Conservation (phyloP, 2,329 filamentous ascomycete genomes). For the Hypoxylon sp. region DNA sequence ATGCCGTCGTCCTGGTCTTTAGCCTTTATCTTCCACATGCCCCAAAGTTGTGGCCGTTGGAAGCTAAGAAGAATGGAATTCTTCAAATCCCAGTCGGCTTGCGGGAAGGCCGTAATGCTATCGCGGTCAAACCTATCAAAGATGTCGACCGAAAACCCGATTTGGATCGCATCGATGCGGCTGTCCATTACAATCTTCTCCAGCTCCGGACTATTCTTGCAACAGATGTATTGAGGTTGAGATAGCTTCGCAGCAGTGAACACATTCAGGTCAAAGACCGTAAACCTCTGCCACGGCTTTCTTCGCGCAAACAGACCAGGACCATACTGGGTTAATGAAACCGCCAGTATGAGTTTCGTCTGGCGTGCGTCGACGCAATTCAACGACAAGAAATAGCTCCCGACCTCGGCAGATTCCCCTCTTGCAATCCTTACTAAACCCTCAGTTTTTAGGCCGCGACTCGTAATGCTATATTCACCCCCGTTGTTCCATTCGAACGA, state of each 20-base stretch:
- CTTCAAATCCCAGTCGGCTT: conserved; percentile 43
- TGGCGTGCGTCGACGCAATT: conserved; percentile 44
- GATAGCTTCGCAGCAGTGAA: conserved; percentile 38
- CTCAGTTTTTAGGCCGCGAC: conserved; percentile 41
- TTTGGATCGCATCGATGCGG: conserved; percentile 40
- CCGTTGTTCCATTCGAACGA: conserved; percentile 43
- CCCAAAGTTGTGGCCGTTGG: conserved; percentile 44
- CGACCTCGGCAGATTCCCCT: conserved; percentile 27
- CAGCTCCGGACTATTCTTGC: conserved; percentile 34
- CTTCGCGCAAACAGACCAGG: conserved; percentile 42
- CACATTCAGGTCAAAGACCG: conserved; percentile 42
- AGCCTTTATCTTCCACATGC: conserved; percentile 40
- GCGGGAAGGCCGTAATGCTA: conserved; percentile 36
- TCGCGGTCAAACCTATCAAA: conserved; percentile 42
- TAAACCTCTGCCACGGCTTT: conserved; percentile 39
- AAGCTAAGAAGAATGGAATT: conserved; percentile 45
- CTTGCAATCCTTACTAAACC: conserved; percentile 41
- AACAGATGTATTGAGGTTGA: conserved; percentile 43
- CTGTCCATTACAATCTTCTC: conserved; percentile 39
- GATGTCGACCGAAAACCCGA: conserved; percentile 37
- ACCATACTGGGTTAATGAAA: conserved; percentile 44
- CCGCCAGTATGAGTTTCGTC: conserved; percentile 38
- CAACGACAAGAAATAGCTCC: conserved; percentile 44
- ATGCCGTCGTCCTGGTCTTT: conserved; percentile 38
- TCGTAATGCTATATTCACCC: conserved; percentile 44